Conservation (phyloP, 2,329 filamentous ascomycete species). For the Alternaria arbusti region DNA sequence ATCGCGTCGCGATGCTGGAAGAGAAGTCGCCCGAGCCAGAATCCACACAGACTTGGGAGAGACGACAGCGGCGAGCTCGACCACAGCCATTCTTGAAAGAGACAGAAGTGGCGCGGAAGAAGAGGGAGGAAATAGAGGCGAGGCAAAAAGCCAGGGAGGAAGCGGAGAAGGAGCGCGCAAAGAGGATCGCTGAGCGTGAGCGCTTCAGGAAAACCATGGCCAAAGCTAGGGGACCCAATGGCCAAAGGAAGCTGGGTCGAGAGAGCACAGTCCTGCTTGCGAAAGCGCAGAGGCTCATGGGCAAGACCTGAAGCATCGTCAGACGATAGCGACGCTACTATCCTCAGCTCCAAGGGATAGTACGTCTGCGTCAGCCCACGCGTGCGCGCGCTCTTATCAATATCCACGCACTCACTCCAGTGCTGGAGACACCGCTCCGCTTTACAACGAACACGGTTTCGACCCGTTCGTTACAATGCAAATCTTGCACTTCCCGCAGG, state of each 20-base stretch:
- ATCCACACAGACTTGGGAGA: slow-evolving; percentile 18
- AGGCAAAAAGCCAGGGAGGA: slow-evolving; percentile 66
- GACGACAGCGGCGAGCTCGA: slow-evolving; percentile 35
- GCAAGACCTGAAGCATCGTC: slow-evolving; percentile 29
- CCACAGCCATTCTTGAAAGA: slow-evolving; percentile 53
- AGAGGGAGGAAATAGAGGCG: slow-evolving; percentile 69
- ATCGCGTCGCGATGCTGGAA: slow-evolving; percentile 65
- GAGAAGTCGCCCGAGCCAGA: slow-evolving; percentile 36
- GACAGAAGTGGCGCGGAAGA: slow-evolving; percentile 56
- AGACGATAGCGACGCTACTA: background rate
- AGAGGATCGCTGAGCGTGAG: slow-evolving; percentile 67
- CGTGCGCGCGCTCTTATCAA: background rate
- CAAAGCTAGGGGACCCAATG: slow-evolving; percentile 67
- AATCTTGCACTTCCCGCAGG: background rate
- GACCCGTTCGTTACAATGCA: background rate
- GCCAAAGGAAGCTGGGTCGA: slow-evolving; percentile 79
- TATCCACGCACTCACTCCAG: background rate
- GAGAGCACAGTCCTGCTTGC: slow-evolving; percentile 81
- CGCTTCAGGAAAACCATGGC: slow-evolving; percentile 72
- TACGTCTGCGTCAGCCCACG: background rate
- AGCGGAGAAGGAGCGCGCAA: slow-evolving; percentile 64
- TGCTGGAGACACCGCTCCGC: background rate
- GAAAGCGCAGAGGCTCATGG: slow-evolving; percentile 75
- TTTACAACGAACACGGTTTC: background rate
- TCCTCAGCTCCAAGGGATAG: background rate